A percentile compares a stretch with the other conserved stretches of the same genome.
phyloP scores from a whole-genome alignment of 2,329 filamentous ascomycete genomes.

The Myrmaecium sp. region DNA sequence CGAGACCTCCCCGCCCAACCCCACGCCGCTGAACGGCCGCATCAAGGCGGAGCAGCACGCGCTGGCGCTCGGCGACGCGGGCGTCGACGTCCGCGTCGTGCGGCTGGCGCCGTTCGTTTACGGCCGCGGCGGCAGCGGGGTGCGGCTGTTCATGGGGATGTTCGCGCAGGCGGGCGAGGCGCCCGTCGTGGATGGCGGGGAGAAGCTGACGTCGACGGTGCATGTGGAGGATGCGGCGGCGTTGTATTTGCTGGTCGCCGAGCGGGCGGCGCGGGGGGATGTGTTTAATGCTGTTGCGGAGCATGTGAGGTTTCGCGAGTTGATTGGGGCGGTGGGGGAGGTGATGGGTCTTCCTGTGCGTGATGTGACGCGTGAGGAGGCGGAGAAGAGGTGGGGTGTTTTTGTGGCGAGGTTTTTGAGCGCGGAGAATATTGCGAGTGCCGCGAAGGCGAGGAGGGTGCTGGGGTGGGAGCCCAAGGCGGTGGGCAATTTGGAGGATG shows the following conservation, averaged over 20 bases:
- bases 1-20: slow-evolving; percentile 8
- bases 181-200: too few species aligned
- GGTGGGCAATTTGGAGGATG: slow-evolving; percentile 20
- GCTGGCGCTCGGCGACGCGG: slow-evolving; percentile 11
- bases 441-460: slow-evolving; percentile 20
- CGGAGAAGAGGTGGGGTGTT: slow-evolving; percentile 9
- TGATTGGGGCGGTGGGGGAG: slow-evolving; percentile 13
- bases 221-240: slow-evolving; percentile 29
- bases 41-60: slow-evolving; percentile 15
- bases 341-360: slow-evolving; percentile 9
- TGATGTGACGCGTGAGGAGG: slow-evolving; percentile 12
- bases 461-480: slow-evolving; percentile 23
- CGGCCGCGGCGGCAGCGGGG: slow-evolving; percentile 23
- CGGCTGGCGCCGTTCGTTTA: slow-evolving; percentile 29
- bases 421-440: slow-evolving; percentile 17
- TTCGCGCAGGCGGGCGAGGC: slow-evolving; percentile 15
- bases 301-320: slow-evolving; percentile 15
- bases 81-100: slow-evolving; percentile 20
- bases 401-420: slow-evolving; percentile 20
- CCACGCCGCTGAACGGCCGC: slow-evolving; percentile 12
- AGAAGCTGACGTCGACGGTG: slow-evolving; percentile 16
- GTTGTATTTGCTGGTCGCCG: slow-evolving; percentile 22
- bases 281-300: slow-evolving; percentile 18
- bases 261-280: slow-evolving; percentile 18
- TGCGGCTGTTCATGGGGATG: slow-evolving; percentile 12